phyloP scores from a whole-genome alignment of 2,329 filamentous ascomycete species.

The Penicillium corylophilum region DNA sequence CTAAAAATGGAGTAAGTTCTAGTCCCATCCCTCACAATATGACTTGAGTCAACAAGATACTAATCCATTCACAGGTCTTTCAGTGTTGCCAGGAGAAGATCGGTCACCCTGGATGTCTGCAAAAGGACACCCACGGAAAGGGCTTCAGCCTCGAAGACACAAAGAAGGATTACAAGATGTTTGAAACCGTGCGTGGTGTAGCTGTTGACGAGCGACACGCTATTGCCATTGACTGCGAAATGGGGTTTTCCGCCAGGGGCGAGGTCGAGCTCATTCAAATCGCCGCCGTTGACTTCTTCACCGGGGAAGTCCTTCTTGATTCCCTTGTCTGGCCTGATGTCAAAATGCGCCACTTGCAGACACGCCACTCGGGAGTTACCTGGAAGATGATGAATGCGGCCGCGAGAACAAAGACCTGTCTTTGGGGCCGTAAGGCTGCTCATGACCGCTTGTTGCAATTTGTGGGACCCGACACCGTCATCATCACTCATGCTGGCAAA shows the following conservation, averaged over 20 bases:
- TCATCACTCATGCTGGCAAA: slow-evolving; percentile 49
- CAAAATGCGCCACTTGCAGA: slow-evolving; percentile 52
- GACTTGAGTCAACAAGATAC: background rate
- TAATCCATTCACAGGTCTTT: background rate
- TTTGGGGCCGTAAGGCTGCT: slow-evolving; percentile 47
- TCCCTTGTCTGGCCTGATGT: slow-evolving; percentile 51
- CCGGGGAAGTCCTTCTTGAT: slow-evolving; percentile 50
- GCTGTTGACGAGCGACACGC: slow-evolving; percentile 11
- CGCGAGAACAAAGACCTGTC: slow-evolving; percentile 22
- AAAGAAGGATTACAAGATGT: background rate
- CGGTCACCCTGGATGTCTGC: background rate
- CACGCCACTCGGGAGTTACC: slow-evolving; percentile 53
- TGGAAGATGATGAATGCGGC: slow-evolving; percentile 28
- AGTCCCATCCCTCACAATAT: background rate
- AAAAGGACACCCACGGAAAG: background rate
- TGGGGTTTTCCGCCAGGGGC: slow-evolving; percentile 46
- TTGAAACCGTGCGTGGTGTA: background rate
- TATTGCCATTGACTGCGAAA: slow-evolving; percentile 57
- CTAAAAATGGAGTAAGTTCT: background rate
- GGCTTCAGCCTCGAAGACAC: background rate
- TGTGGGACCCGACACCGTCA: slow-evolving; percentile 48
- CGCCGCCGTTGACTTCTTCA: slow-evolving; percentile 54
- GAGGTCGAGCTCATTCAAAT: slow-evolving; percentile 56
- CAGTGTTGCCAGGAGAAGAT: background rate
- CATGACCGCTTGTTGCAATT: slow-evolving; percentile 45